Evolutionary conservation across 169 alveolate species (phyloP), one percentile per base, ranked within the genome.

Genomic region (Plasmodium berghei): DNA sequence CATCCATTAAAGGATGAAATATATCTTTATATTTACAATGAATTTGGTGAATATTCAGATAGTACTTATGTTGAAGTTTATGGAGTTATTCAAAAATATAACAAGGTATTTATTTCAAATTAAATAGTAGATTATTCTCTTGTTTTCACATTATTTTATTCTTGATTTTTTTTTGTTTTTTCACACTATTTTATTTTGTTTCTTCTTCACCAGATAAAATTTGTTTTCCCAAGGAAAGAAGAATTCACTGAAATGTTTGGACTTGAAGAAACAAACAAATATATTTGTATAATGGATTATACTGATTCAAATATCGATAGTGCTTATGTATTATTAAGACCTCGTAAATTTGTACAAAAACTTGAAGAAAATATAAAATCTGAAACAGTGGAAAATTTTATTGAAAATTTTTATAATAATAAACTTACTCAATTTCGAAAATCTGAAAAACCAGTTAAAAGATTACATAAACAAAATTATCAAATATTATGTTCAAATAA

Each of bases 221-320:
- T 83, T 59, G 90, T 83, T 6, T 83, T 83, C 52, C 90, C 90
- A 12, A 66, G 59, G 67, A 83, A 55, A 18, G 90, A 83, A n/a
- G 90, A 83, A 58, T 26, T 34, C 10, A 6, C 16, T 16, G 90
- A 83, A 10, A 20, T 67, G 55, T 49, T 83, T 12, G 64, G 58
- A 14, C 8, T 62, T 18, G 86, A 55, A 14, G 34, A n/a, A 10
- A 0, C 26, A 18, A 64, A 28, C 22, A 83, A 59, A 40, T 56
- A 67, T 9, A 18, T 83, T 20, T 62, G 75, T 34, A 46, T 83
- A 18, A 28, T 54, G 45, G 90, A 83, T 59, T 83, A 83, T 49
- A 55, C 73, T 3, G 62, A 83, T 18, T 63, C 90, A 12, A 42
- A 83, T 6, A 24, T 83, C 16, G 90, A 67, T 54, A 52, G 42